Evolutionary conservation across 257 asterid genomes (phyloP).

Genomic region (Solanum dulcamara): DNA sequence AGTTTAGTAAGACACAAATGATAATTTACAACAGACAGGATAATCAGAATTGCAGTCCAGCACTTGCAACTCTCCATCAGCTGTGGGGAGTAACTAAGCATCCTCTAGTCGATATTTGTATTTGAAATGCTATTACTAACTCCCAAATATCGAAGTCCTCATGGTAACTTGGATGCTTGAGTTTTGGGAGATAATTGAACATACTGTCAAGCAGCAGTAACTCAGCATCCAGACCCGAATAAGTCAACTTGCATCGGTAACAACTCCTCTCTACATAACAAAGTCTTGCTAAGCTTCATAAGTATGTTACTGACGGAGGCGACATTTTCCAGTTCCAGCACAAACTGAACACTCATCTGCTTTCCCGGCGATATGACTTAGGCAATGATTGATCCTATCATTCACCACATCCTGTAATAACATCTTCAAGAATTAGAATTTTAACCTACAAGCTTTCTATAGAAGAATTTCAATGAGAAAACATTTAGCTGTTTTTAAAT

Average conservation of each 20-base stretch:
- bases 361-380: conserved; percentile 77
- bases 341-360: conserved; percentile 86
- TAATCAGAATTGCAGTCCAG: not conserved
- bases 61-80: not conserved
- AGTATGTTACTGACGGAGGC: conserved; percentile 1
- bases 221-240: not conserved
- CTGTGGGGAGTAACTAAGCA: not conserved
- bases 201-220: not conserved
- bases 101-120: not conserved
- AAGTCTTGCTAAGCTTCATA: not conserved
- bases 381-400: conserved; percentile 76
- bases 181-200: not conserved
- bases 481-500: not conserved
- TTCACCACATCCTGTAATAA: conserved; percentile 71
- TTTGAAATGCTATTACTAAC: not conserved
- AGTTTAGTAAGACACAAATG: not conserved
- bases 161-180: not conserved
- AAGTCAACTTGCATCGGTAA: not conserved
- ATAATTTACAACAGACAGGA: not conserved
- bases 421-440: not conserved
- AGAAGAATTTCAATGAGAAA: not conserved
- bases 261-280: not conserved
- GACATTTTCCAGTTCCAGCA: conserved; percentile 86
- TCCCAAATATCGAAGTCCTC: not conserved
- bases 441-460: not conserved